Conservation (phyloP, 768 basidiomycete genomes). For the Tylopilus vinaceipallidus region DNA sequence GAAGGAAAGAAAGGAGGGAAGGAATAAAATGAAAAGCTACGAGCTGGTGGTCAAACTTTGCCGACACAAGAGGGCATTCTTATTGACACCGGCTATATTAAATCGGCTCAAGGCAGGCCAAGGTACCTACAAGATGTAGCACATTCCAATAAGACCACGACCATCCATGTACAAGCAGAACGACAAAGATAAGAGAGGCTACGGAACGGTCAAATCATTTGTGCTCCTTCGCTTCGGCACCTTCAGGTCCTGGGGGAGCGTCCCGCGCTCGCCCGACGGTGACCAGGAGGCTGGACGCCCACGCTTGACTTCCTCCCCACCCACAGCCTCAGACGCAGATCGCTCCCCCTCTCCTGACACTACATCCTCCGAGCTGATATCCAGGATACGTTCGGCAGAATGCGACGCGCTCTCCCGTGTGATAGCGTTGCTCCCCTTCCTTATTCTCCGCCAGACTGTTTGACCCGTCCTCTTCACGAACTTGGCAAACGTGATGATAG, state of each 20-base stretch:
- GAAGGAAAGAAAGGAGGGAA: not conserved
- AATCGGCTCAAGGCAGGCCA: not conserved
- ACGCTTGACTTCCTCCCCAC: slow-evolving; percentile 11
- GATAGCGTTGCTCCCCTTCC: slow-evolving; percentile 31
- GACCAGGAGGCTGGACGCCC: slow-evolving; percentile 28
- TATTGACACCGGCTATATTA: not conserved
- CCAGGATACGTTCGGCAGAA: slow-evolving; percentile 10
- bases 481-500: slow-evolving; percentile 47
- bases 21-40: slow-evolving; percentile 8
- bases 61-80: not conserved
- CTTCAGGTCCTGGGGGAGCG: slow-evolving; percentile 6
- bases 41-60: too few species aligned
- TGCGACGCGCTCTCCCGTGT: slow-evolving; percentile 11
- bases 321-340: not conserved
- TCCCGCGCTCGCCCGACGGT: slow-evolving; percentile 20
- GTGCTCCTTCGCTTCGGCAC: slow-evolving; percentile 26
- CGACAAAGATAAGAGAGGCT: slow-evolving; percentile 22
- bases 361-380: slow-evolving; percentile 19
- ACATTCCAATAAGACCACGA: not conserved
- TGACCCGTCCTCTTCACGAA: slow-evolving; percentile 45
- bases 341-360: slow-evolving; percentile 2
- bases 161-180: not conserved
- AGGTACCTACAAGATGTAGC: not conserved
- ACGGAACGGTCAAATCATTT: slow-evolving; percentile 54
- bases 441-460: slow-evolving; percentile 46